phyloP scores from a whole-genome alignment of 768 basidiomycete species.

The Podaxis mareebaensis region DNA sequence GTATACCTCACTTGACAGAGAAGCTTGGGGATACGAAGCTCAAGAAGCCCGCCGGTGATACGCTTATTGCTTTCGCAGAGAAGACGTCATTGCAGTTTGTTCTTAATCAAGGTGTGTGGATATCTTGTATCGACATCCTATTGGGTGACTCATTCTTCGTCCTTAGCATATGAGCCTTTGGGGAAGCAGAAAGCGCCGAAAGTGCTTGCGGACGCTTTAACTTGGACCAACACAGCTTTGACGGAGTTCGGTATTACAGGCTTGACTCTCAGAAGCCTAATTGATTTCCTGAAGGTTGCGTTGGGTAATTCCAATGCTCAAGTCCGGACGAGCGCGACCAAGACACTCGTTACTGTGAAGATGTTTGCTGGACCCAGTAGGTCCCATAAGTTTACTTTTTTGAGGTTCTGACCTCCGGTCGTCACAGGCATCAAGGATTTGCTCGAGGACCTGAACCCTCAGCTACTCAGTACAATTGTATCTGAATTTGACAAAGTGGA shows the following conservation, averaged over 20 bases:
- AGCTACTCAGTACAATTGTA: constrained; percentile 87
- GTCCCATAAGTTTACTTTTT: too few species aligned
- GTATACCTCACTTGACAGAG: constrained; percentile 81
- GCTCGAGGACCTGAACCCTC: constrained; percentile 91
- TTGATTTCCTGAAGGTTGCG: constrained; percentile 86
- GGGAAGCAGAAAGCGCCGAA: constrained; percentile 97
- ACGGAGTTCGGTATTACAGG: constrained; percentile 92
- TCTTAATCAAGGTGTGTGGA: constrained; percentile 75
- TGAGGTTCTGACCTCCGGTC: too few species aligned
- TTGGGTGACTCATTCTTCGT: constrained; percentile 11
- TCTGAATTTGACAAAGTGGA: constrained; percentile 93
- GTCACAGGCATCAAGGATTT: constrained; percentile 83
- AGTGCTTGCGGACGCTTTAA: constrained; percentile 86
- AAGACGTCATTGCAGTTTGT: constrained; percentile 95
- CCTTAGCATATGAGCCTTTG: constrained; percentile 86
- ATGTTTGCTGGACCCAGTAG: constrained; percentile 88
- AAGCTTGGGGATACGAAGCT: constrained; percentile 96
- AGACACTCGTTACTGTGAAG: constrained; percentile 86
- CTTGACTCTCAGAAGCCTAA: constrained; percentile 76
- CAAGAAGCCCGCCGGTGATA: constrained; percentile 94
- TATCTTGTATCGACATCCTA: neutral
- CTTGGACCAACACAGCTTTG: constrained; percentile 86
- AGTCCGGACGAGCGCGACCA: constrained; percentile 93
- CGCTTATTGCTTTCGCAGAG: constrained; percentile 81
- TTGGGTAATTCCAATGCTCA: constrained; percentile 93